Evolutionary conservation across 2,329 filamentous ascomycete genomes (phyloP).

Genomic region (Chaetomiaceae sp.): DNA sequence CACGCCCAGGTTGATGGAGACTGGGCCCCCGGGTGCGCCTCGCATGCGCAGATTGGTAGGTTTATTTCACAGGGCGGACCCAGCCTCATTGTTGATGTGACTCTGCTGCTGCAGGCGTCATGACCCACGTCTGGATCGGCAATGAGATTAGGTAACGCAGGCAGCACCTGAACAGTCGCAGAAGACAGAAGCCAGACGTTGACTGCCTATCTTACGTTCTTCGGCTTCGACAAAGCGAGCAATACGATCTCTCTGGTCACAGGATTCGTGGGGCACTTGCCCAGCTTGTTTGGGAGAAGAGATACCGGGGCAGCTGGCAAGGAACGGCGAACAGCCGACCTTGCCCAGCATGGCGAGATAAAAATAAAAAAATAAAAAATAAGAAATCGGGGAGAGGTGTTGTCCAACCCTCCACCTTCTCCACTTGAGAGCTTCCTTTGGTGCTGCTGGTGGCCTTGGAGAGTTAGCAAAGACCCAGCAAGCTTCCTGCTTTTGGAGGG

Average conservation of each 20-base stretch:
- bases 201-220: too few relatives aligned
- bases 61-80: constrained; percentile 14
- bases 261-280: background rate
- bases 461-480: background rate
- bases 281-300: background rate
- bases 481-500: constrained; percentile 8
- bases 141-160: constrained; percentile 16
- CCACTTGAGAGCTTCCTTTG: background rate
- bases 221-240: constrained; percentile 6
- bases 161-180: background rate
- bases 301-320: too few relatives aligned
- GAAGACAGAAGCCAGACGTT: background rate
- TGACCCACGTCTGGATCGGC: constrained; percentile 13
- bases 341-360: background rate
- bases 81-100: constrained; percentile 22
- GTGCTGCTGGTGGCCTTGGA: too few relatives aligned
- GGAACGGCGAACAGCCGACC: too few relatives aligned
- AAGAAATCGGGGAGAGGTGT: background rate
- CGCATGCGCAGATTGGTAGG: constrained; percentile 11
- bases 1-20: background rate
- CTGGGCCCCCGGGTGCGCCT: constrained; percentile 3
- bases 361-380: constrained; percentile 10
- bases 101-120: constrained; percentile 7
- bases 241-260: constrained; percentile 6
- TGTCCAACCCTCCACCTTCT: background rate